Evolutionary conservation across 768 basidiomycete species (phyloP).

Genomic region (Galerina sulciceps): DNA sequence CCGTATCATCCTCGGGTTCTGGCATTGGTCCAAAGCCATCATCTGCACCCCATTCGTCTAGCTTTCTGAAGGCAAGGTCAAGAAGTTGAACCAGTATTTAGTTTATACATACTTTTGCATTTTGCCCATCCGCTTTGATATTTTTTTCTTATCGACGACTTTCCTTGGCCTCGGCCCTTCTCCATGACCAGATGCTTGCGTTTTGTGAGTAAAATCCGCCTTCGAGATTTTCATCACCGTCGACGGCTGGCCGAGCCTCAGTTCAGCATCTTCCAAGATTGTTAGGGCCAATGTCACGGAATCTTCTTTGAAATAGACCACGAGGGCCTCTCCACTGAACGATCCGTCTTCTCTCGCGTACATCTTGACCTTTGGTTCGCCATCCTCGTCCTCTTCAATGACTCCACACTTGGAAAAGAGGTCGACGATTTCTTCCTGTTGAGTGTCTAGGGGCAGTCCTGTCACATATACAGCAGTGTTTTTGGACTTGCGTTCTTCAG

Average conservation of each 20-base stretch:
- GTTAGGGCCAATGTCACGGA: constrained; percentile 85
- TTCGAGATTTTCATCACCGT: constrained; percentile 75
- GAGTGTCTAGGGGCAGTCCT: constrained; percentile 77
- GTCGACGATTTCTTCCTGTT: constrained; percentile 72
- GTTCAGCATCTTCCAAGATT: constrained; percentile 90
- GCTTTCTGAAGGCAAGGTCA: constrained; percentile 59
- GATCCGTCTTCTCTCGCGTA: constrained; percentile 87
- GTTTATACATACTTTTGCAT: constrained; percentile 72
- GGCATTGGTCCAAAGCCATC: constrained; percentile 85
- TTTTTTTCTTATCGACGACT: constrained; percentile 79
- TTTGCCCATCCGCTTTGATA: constrained; percentile 75
- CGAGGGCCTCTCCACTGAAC: constrained; percentile 93
- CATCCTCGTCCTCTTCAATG: constrained; percentile 90
- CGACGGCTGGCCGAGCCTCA: constrained; percentile 78
- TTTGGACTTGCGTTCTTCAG: constrained; percentile 72
- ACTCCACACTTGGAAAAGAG: constrained; percentile 94
- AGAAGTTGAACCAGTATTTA: not conserved
- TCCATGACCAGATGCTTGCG: constrained; percentile 39
- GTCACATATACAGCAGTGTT: constrained; percentile 94
- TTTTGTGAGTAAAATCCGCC: constrained; percentile 82
- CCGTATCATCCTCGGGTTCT: constrained; percentile 54
- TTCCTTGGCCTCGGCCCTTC: constrained; percentile 55
- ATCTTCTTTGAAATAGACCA: constrained; percentile 97
- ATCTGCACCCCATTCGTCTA: constrained; percentile 93
- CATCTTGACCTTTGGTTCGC: constrained; percentile 92